These are phyloP conservation scores for Phytophthora tentaculata DNA, from an alignment of 352 stramenopile genomes.

Conservation along the genomic window DNA sequence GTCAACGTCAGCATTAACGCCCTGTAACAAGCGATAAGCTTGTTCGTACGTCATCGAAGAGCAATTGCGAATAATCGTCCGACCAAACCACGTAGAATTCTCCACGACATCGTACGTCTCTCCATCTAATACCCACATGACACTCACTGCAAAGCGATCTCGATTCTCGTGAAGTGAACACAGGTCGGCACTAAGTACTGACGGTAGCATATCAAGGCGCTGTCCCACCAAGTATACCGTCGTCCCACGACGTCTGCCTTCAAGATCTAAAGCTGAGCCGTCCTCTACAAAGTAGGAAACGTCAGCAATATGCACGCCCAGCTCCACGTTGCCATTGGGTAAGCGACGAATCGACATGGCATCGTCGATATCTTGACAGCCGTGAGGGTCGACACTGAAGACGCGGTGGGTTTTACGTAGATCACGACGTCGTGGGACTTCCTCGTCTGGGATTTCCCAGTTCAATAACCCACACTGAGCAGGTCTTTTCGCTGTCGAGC, in stretches of 20 bases:
- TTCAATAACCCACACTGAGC: conserved; percentile 60
- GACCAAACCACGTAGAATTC: conserved; percentile 79
- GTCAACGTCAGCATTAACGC: conserved; percentile 63
- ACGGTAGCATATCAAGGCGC: conserved; percentile 93
- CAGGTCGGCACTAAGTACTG: conserved; percentile 88
- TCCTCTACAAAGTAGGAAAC: conserved; percentile 98
- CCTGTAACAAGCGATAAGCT: conserved; percentile 77
- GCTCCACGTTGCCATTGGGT: conserved; percentile 86
- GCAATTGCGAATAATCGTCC: conserved; percentile 97
- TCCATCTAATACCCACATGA: conserved; percentile 92
- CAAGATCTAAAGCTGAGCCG: conserved; percentile 95
- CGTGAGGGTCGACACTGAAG: conserved; percentile 91
- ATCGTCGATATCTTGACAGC: conserved; percentile 93
- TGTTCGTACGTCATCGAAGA: conserved; percentile 89
- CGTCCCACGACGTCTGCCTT: conserved; percentile 90
- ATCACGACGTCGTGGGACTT: conserved; percentile 65
- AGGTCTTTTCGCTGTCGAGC: conserved; percentile 78
- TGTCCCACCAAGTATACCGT: conserved; percentile 98
- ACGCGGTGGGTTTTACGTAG: conserved; percentile 72
- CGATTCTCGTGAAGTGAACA: conserved; percentile 92
- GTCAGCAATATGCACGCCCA: conserved; percentile 99
- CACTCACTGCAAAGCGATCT: conserved; percentile 91
- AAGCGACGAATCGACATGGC: conserved; percentile 85
- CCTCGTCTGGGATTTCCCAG: conserved; percentile 67
- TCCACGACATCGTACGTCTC: conserved; percentile 65